These are phyloP conservation scores for Cryptosporidium tyzzeri DNA, from an alignment of 169 alveolate genomes.

Conservation along the genomic window DNA sequence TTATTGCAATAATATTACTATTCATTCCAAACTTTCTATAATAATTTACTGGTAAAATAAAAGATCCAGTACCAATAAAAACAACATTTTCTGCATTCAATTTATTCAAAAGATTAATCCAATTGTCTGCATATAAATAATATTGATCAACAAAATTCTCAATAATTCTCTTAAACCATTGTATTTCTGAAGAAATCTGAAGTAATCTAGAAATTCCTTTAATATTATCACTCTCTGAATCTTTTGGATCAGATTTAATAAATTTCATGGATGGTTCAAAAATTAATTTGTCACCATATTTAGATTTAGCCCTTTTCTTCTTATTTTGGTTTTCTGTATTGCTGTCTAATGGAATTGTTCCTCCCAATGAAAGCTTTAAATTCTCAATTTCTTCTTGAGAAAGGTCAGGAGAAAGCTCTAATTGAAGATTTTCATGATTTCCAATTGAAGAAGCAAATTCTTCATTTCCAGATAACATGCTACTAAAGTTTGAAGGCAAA, in stretches of 20 bases:
- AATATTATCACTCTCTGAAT: conserved; percentile 9
- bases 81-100: not conserved
- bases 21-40: conserved; percentile 5
- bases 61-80: conserved; percentile 65
- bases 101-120: conserved; percentile 21
- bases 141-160: conserved; percentile 46
- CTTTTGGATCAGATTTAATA: not conserved
- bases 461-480: not conserved
- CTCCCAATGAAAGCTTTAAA: conserved; percentile 47
- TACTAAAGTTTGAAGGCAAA: conserved; percentile 26
- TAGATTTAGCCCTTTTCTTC: conserved; percentile 4
- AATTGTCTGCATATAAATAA: not conserved
- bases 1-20: conserved; percentile 1
- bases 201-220: conserved; percentile 53
- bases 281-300: conserved; percentile 1
- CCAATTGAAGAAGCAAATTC: conserved; percentile 5
- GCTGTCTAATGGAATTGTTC: not conserved
- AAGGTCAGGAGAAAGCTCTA: conserved; percentile 71
- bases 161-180: conserved; percentile 63
- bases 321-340: not conserved
- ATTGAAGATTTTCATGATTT: conserved; percentile 31
- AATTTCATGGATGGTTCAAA: conserved; percentile 19
- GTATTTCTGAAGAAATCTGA: conserved; percentile 67
- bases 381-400: conserved; percentile 64
- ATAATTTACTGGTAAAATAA: conserved; percentile 39